A percentile compares a stretch with the other conserved stretches of the same genome.
These are phyloP conservation scores for Pseudofabraea citricarpa DNA, from an alignment of 2,329 filamentous ascomycete species.

Conservation along the genomic window DNA sequence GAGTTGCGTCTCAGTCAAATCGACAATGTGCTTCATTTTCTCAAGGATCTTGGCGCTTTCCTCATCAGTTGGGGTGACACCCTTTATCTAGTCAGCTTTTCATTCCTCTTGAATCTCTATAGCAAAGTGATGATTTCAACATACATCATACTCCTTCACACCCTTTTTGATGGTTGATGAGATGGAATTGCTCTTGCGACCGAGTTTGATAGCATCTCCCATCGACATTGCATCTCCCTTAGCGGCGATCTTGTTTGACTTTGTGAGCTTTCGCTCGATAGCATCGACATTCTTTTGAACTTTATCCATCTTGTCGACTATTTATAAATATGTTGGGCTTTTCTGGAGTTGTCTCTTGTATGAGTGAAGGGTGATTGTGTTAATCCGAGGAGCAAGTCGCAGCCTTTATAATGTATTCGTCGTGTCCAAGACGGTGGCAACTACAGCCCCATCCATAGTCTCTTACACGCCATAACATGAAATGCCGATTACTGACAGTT, in stretches of 20 bases:
- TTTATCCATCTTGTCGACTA: slow-evolving; percentile 17
- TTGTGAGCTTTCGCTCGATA: slow-evolving; percentile 21
- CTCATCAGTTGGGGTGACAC: slow-evolving; percentile 10
- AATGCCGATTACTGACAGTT: too few species aligned
- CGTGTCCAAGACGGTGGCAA: too few species aligned
- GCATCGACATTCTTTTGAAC: slow-evolving; percentile 19
- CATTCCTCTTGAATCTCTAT: too few species aligned
- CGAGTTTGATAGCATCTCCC: slow-evolving; percentile 23
- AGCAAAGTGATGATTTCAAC: too few species aligned
- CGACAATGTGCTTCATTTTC: slow-evolving; percentile 19
- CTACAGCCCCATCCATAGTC: too few species aligned
- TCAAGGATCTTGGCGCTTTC: slow-evolving; percentile 19
- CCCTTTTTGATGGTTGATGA: slow-evolving; percentile 22
- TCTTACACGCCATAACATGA: too few species aligned
- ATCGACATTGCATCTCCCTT: slow-evolving; percentile 21
- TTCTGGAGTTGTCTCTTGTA: too few species aligned
- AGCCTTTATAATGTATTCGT: too few species aligned
- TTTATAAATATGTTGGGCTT: too few species aligned
- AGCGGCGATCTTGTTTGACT: slow-evolving; percentile 21
- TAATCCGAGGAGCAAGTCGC: too few species aligned
- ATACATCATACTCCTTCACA: slow-evolving; percentile 22
- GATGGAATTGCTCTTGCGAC: slow-evolving; percentile 24
- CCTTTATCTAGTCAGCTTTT: slow-evolving; percentile 5
- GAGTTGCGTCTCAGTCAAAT: slow-evolving; percentile 21
- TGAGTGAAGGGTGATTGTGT: too few species aligned